A percentile compares a stretch with the other conserved stretches of the same genome.
Conservation (phyloP, 805 yeast genomes). For the Starmerella powellii region DNA sequence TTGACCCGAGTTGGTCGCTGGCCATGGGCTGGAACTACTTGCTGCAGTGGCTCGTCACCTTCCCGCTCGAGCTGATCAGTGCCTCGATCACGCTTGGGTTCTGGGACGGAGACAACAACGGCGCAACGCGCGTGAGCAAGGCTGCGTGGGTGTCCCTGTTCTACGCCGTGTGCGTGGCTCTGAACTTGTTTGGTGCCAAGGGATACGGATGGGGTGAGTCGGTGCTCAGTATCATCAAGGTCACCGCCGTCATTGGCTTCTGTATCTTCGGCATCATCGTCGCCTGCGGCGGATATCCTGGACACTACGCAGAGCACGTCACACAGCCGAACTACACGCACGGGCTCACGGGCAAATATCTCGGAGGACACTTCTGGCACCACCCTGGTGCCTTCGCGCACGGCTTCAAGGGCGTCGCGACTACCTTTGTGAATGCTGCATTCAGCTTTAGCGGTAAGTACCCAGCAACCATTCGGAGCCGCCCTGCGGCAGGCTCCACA, state of each 20-base stretch:
- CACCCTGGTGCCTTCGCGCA: slow-evolving; percentile 56
- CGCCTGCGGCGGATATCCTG: slow-evolving; percentile 35
- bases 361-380: slow-evolving; percentile 46
- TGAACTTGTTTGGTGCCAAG: slow-evolving; percentile 47
- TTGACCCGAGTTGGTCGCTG: slow-evolving; percentile 53
- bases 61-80: slow-evolving; percentile 53
- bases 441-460: slow-evolving; percentile 43
- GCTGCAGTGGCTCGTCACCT: slow-evolving; percentile 46
- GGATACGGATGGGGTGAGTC: slow-evolving; percentile 67
- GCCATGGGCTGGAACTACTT: slow-evolving; percentile 61
- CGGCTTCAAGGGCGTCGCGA: slow-evolving; percentile 57
- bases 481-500: too few species aligned
- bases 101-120: slow-evolving; percentile 35
- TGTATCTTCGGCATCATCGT: slow-evolving; percentile 46
- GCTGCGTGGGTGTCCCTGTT: slow-evolving; percentile 50
- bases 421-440: slow-evolving; percentile 67
- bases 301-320: slow-evolving; percentile 29
- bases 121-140: slow-evolving; percentile 33
- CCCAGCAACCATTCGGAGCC: too few species aligned
- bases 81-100: slow-evolving; percentile 43
- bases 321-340: slow-evolving; percentile 1
- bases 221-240: slow-evolving; percentile 45
- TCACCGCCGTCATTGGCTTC: slow-evolving; percentile 49
- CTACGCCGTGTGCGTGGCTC: slow-evolving; percentile 37
- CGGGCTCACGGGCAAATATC: slow-evolving; percentile 23